phyloP scores from a whole-genome alignment of 2,329 filamentous ascomycete species.

The Aspergillus ochraceoroseus region DNA sequence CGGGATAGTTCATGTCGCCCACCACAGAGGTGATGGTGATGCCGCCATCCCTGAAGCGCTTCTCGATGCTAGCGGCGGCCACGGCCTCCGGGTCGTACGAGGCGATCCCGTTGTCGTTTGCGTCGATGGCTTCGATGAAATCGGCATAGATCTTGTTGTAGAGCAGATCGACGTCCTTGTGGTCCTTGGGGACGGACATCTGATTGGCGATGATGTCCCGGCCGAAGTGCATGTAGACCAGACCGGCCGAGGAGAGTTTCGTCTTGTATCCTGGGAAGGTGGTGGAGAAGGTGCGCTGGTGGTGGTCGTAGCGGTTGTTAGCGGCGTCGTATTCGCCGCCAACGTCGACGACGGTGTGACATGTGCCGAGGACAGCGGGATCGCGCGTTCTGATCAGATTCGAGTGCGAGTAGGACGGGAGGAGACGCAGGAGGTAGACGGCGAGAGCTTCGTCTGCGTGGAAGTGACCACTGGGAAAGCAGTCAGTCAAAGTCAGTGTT shows the following conservation, averaged over 20 bases:
- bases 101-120: slow-evolving; percentile 92
- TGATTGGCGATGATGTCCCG: slow-evolving; percentile 70
- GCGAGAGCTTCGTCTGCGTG: slow-evolving; percentile 97
- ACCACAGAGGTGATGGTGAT: slow-evolving; percentile 84
- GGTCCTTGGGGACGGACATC: slow-evolving; percentile 56
- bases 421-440: slow-evolving; percentile 87
- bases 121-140: slow-evolving; percentile 94
- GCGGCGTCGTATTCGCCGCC: slow-evolving; percentile 82
- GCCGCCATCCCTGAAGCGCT: slow-evolving; percentile 75
- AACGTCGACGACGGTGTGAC: slow-evolving; percentile 97
- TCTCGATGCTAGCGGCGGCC: slow-evolving; percentile 65
- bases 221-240: slow-evolving; percentile 96
- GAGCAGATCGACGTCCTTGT: slow-evolving; percentile 65
- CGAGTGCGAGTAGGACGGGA: slow-evolving; percentile 72
- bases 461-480: slow-evolving; percentile 70
- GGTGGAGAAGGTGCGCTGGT: slow-evolving; percentile 84
- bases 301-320: slow-evolving; percentile 84
- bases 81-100: slow-evolving; percentile 69
- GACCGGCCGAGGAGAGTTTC: slow-evolving; percentile 87
- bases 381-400: slow-evolving; percentile 83
- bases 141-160: slow-evolving; percentile 86
- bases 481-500: slow-evolving; percentile 12
- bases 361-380: slow-evolving; percentile 67
- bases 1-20: slow-evolving; percentile 68
- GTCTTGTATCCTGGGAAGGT: slow-evolving; percentile 79